A percentile compares a stretch with the other conserved stretches of the same genome.
phyloP scores from a whole-genome alignment of 2,329 filamentous ascomycete species.

The Aspergillus sp. region DNA sequence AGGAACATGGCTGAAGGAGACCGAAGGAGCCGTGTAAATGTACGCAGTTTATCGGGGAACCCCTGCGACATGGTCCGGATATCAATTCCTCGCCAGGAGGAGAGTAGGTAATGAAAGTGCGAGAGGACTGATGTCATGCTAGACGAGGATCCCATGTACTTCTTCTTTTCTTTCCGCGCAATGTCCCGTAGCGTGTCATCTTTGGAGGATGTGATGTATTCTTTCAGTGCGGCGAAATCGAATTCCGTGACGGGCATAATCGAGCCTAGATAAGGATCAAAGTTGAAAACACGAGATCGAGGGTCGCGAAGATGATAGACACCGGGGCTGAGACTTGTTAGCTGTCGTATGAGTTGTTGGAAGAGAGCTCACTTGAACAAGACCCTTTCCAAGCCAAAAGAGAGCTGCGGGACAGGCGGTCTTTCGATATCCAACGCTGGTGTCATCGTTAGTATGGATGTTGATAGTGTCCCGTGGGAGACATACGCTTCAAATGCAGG shows the following conservation, averaged over 20 bases:
- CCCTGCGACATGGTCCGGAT: slow-evolving; percentile 63
- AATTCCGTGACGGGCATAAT: slow-evolving; percentile 95
- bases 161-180: slow-evolving; percentile 65
- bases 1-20: slow-evolving; percentile 79
- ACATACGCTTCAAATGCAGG: slow-evolving; percentile 15
- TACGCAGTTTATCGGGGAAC: slow-evolving; percentile 61
- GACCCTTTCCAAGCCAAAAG: slow-evolving; percentile 80
- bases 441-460: slow-evolving; percentile 4
- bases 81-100: slow-evolving; percentile 74
- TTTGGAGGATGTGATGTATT: slow-evolving; percentile 88
- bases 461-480: background rate
- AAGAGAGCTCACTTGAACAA: slow-evolving; percentile 70
- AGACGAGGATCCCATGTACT: slow-evolving; percentile 92
- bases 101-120: slow-evolving; percentile 92
- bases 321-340: slow-evolving; percentile 55
- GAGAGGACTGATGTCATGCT: slow-evolving; percentile 87
- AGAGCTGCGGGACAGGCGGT: slow-evolving; percentile 60
- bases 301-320: slow-evolving; percentile 90
- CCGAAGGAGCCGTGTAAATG: slow-evolving; percentile 70
- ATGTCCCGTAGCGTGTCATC: slow-evolving; percentile 70
- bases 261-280: slow-evolving; percentile 87
- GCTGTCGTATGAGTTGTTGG: slow-evolving; percentile 6
- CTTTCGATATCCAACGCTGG: slow-evolving; percentile 44
- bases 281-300: slow-evolving; percentile 87
- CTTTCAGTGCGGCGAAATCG: slow-evolving; percentile 80